phyloP scores from a whole-genome alignment of 495 filamentous ascomycete species.

The Penicilliopsis zonata region DNA sequence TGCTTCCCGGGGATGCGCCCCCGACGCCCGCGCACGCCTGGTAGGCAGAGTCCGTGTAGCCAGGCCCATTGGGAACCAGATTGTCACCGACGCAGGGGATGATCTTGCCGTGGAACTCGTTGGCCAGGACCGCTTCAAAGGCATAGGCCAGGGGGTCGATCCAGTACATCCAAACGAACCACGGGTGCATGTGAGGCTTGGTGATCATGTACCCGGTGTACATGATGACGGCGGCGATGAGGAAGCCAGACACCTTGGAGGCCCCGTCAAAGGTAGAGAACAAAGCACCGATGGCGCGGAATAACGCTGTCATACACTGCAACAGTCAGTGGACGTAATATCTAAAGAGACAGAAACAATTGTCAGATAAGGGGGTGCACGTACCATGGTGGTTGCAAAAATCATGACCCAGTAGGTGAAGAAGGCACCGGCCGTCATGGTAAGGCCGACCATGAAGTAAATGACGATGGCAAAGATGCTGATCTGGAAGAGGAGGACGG shows the following conservation, averaged over 20 bases:
- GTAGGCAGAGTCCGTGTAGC: slow-evolving; percentile 6
- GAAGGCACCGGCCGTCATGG: slow-evolving; percentile 34
- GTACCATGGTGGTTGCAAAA: slow-evolving; percentile 24
- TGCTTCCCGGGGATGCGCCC: slow-evolving; percentile 23
- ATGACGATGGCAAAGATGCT: slow-evolving; percentile 55
- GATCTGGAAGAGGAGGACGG: slow-evolving; percentile 52
- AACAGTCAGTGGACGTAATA: slow-evolving; percentile 8
- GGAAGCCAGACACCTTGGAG: slow-evolving; percentile 40
- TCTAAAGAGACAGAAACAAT: neutral
- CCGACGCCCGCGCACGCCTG: slow-evolving; percentile 34
- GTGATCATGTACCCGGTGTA: slow-evolving; percentile 68
- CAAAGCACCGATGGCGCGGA: slow-evolving; percentile 35
- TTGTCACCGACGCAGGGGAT: slow-evolving; percentile 37
- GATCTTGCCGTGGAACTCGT: slow-evolving; percentile 47
- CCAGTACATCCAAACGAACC: slow-evolving; percentile 67
- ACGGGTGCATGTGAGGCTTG: slow-evolving; percentile 54
- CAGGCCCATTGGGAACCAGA: slow-evolving; percentile 33
- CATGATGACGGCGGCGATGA: slow-evolving; percentile 35
- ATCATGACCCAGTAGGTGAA: slow-evolving; percentile 40
- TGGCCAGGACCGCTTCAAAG: slow-evolving; percentile 55
- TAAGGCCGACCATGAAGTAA: slow-evolving; percentile 59
- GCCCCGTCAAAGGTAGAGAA: slow-evolving; percentile 40
- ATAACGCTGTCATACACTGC: slow-evolving; percentile 38
- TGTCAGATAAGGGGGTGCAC: slow-evolving; percentile 2
- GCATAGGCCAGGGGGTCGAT: slow-evolving; percentile 64